A percentile compares a stretch with the other conserved stretches of the same genome.
Evolutionary conservation across 768 basidiomycete genomes (phyloP).

Genomic region (Lactifluus echinatus): DNA sequence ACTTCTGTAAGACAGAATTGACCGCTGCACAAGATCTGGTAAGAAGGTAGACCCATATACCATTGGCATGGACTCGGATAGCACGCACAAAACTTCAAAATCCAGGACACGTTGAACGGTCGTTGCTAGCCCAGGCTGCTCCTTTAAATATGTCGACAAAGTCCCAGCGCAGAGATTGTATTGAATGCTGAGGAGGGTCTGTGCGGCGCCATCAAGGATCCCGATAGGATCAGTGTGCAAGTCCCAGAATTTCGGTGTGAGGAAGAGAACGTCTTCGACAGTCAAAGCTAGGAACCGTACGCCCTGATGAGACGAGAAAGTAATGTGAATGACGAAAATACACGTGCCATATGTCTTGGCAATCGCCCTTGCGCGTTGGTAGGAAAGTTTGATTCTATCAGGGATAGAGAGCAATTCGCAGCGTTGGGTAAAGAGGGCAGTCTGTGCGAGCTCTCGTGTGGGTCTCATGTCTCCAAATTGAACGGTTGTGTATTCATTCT

Average conservation of each 20-base stretch:
- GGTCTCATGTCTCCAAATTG: slow-evolving; percentile 9
- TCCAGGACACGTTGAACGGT: slow-evolving; percentile 26
- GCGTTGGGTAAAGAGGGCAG: slow-evolving; percentile 1
- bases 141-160: slow-evolving; percentile 24
- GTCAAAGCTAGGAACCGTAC: slow-evolving; percentile 24
- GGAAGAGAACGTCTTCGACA: slow-evolving; percentile 27
- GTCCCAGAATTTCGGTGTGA: slow-evolving; percentile 32
- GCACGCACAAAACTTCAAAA: slow-evolving; percentile 26
- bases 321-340: background rate
- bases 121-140: slow-evolving; percentile 22
- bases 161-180: slow-evolving; percentile 35
- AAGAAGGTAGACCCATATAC: too few species aligned
- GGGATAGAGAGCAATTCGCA: background rate
- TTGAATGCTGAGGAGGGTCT: slow-evolving; percentile 32
- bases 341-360: slow-evolving; percentile 18
- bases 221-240: slow-evolving; percentile 30
- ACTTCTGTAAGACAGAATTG: slow-evolving; percentile 39
- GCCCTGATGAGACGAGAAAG: background rate
- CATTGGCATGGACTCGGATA: background rate
- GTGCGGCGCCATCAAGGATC: slow-evolving; percentile 26
- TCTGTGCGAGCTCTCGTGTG: slow-evolving; percentile 14
- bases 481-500: too few species aligned
- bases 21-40: slow-evolving; percentile 22
- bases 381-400: slow-evolving; percentile 8
- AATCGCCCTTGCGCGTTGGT: slow-evolving; percentile 7